Evolutionary conservation across 192 early-diverging fungal species (phyloP).

Genomic region (Rhizophagus sp.): DNA sequence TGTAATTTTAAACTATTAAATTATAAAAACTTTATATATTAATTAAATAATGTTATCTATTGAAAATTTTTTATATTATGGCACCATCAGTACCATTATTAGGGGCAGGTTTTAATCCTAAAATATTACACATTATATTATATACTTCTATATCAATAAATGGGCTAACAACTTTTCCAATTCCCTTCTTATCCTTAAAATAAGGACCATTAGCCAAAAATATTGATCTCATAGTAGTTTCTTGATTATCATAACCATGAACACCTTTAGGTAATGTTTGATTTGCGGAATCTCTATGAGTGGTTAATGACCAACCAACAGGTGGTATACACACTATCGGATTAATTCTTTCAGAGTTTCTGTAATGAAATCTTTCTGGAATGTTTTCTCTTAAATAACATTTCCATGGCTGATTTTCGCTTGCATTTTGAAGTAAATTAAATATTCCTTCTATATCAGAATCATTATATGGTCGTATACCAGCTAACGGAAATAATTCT

Average conservation of each 20-base stretch:
- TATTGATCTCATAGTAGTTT: constrained; percentile 79
- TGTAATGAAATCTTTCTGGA: constrained; percentile 74
- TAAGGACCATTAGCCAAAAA: constrained; percentile 80
- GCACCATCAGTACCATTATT: constrained; percentile 70
- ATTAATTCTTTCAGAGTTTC: constrained; percentile 61
- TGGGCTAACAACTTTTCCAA: constrained; percentile 35
- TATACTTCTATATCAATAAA: constrained; percentile 80
- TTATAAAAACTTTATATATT: no score
- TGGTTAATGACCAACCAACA: constrained; percentile 61
- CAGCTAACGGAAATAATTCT: constrained; percentile 66
- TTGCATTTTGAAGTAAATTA: constrained; percentile 44
- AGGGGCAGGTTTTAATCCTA: constrained; percentile 59
- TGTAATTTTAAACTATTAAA: no score
- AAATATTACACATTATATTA: constrained; percentile 57
- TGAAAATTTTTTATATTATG: not conserved
- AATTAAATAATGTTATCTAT: no score
- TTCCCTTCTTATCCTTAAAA: constrained; percentile 42
- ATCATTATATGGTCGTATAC: constrained; percentile 54
- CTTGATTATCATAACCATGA: constrained; percentile 84
- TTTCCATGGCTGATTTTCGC: constrained; percentile 50
- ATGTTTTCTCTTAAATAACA: constrained; percentile 75
- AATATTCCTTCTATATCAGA: constrained; percentile 56
- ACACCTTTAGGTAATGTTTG: constrained; percentile 48
- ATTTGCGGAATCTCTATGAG: constrained; percentile 34
- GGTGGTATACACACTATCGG: constrained; percentile 76